Evolutionary conservation across 345 rosid genomes (phyloP).

Genomic region (Carallia brachiata): DNA sequence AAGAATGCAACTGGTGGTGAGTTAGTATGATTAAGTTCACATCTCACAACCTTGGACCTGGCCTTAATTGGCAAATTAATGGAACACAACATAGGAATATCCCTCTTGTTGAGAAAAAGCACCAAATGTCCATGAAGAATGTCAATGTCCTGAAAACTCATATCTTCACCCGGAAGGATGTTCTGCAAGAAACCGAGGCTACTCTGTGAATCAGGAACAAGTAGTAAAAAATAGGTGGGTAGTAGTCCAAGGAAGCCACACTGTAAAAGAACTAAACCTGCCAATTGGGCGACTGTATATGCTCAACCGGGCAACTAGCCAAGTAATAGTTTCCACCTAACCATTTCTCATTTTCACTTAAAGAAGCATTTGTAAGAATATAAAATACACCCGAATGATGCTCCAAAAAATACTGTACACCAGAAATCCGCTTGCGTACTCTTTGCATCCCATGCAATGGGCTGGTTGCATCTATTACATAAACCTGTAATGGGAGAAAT

Average conservation of each 20-base stretch:
- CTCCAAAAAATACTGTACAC: constrained; percentile 72
- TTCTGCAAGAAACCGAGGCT: constrained; percentile 36
- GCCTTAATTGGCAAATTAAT: constrained; percentile 56
- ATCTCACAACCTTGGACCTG: constrained; percentile 41
- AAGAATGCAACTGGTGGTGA: not conserved
- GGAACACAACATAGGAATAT: constrained; percentile 64
- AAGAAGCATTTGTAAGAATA: constrained; percentile 70
- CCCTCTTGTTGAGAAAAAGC: constrained; percentile 53
- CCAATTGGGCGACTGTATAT: constrained; percentile 47
- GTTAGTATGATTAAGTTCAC: constrained; percentile 2
- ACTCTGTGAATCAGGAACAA: not conserved
- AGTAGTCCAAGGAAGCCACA: not conserved
- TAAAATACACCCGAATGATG: constrained; percentile 72
- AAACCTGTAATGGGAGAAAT: constrained; percentile 50
- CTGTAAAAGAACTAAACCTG: constrained; percentile 41
- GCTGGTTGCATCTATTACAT: constrained; percentile 52
- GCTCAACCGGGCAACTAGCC: constrained; percentile 49
- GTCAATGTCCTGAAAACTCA: constrained; percentile 78
- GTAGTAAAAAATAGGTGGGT: not conserved
- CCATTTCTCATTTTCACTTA: constrained; percentile 34
- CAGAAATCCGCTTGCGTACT: constrained; percentile 54
- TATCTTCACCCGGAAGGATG: constrained; percentile 59
- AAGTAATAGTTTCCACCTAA: constrained; percentile 55
- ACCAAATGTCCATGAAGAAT: constrained; percentile 72
- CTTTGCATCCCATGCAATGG: constrained; percentile 54